phyloP scores from a whole-genome alignment of 768 basidiomycete genomes.

The Floccularia luteovirens region DNA sequence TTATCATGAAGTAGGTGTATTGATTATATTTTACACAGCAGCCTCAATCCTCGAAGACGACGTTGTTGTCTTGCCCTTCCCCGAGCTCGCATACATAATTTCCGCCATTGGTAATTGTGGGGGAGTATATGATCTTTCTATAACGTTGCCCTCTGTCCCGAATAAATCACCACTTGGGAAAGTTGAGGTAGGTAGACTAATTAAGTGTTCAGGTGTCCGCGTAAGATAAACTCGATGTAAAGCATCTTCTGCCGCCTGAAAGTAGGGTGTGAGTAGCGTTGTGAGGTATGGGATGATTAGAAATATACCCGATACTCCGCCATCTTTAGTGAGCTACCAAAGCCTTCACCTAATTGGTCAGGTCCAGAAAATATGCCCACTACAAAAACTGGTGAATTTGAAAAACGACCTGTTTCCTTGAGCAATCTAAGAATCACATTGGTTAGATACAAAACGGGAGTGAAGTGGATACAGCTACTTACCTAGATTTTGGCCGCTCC shows the following conservation, averaged over 20 bases:
- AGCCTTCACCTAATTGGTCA: slow-evolving; percentile 89
- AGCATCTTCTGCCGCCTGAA: slow-evolving; percentile 80
- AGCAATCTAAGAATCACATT: slow-evolving; percentile 51
- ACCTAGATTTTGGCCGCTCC: slow-evolving; percentile 68
- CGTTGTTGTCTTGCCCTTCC: slow-evolving; percentile 32
- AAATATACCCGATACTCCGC: slow-evolving; percentile 79
- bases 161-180: slow-evolving; percentile 60
- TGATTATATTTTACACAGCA: background rate
- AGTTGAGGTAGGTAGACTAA: slow-evolving; percentile 69
- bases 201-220: slow-evolving; percentile 55
- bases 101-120: slow-evolving; percentile 55
- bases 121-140: slow-evolving; percentile 42
- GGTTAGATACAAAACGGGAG: background rate
- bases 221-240: slow-evolving; percentile 80
- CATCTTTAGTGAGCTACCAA: slow-evolving; percentile 90
- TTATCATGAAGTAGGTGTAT: too few relatives aligned
- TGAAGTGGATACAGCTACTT: slow-evolving; percentile 9
- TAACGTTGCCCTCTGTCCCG: slow-evolving; percentile 19
- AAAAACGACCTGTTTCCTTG: slow-evolving; percentile 88
- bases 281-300: background rate
- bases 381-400: slow-evolving; percentile 89
- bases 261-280: background rate
- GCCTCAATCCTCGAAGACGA: slow-evolving; percentile 1
- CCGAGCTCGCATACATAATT: slow-evolving; percentile 63
- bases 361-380: slow-evolving; percentile 86